These are phyloP conservation scores for Macrophomina phaseolina DNA, from an alignment of 2,329 filamentous ascomycete species.

Conservation along the genomic window DNA sequence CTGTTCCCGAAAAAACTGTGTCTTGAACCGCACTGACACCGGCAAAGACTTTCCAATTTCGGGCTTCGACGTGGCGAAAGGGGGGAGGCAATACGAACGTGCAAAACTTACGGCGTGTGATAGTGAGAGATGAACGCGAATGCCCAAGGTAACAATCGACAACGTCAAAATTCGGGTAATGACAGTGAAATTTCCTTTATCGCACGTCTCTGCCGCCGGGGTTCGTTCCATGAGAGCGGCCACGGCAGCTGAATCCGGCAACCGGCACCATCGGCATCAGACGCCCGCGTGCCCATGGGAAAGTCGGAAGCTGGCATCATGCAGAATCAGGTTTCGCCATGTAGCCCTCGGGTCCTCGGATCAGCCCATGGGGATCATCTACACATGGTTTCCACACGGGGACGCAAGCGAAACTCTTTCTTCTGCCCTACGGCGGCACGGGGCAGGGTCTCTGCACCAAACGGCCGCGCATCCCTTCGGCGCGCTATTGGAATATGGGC, in stretches of 20 bases:
- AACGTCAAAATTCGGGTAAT: neutral
- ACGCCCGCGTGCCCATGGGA: neutral
- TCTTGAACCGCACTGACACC: neutral
- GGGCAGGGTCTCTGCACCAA: neutral
- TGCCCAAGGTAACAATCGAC: neutral
- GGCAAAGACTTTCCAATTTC: slow-evolving; percentile 3
- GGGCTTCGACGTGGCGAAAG: neutral
- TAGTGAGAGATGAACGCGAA: neutral
- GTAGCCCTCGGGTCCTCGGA: neutral
- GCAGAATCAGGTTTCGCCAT: neutral
- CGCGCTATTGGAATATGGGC: neutral
- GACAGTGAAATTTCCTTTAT: neutral
- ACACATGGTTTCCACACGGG: neutral
- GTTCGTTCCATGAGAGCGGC: neutral
- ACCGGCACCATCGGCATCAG: neutral
- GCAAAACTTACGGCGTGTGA: neutral
- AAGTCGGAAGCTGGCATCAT: neutral
- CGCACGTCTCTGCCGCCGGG: neutral
- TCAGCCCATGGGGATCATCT: neutral
- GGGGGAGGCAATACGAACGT: neutral
- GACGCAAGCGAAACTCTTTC: neutral
- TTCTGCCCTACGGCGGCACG: slow-evolving; percentile 17
- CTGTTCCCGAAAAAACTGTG: neutral
- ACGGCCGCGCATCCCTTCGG: neutral
- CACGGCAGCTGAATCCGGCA: neutral